A percentile compares a stretch with the other conserved stretches of the same genome.
Evolutionary conservation across 2,329 filamentous ascomycete species (phyloP).

Genomic region (Phoma sp.): DNA sequence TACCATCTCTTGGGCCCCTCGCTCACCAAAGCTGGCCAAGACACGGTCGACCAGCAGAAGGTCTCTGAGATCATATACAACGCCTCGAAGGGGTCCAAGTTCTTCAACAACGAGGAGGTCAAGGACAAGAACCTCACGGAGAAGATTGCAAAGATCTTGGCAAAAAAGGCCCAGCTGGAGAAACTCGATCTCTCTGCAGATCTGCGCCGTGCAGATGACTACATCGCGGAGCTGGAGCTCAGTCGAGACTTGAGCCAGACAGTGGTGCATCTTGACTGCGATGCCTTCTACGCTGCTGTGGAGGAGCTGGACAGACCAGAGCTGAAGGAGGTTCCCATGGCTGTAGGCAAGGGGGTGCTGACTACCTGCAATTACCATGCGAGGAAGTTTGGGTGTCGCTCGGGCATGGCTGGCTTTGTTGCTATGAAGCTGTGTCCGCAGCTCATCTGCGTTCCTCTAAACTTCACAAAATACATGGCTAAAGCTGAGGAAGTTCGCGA

Average conservation of each 20-base stretch:
- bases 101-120: constrained; percentile 87
- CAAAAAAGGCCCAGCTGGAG: constrained; percentile 77
- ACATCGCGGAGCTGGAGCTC: constrained; percentile 80
- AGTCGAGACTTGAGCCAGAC: constrained; percentile 81
- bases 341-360: constrained; percentile 78
- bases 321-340: constrained; percentile 85
- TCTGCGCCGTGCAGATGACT: constrained; percentile 77
- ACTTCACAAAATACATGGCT: constrained; percentile 88
- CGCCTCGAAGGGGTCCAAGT: constrained; percentile 95
- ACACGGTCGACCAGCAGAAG: constrained; percentile 90
- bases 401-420: constrained; percentile 95
- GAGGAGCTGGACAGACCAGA: constrained; percentile 80
- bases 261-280: constrained; percentile 93
- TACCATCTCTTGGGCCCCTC: constrained; percentile 91
- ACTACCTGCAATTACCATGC: constrained; percentile 88
- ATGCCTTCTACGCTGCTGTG: constrained; percentile 96
- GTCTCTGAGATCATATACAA: constrained; percentile 98
- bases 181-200: constrained; percentile 77
- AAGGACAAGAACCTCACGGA: constrained; percentile 82
- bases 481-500: constrained; percentile 89
- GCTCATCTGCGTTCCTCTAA: constrained; percentile 80
- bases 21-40: constrained; percentile 91
- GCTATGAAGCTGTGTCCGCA: constrained; percentile 92
- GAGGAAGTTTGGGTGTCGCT: constrained; percentile 86
- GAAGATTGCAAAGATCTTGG: constrained; percentile 82